Conservation (phyloP, 2,329 filamentous ascomycete species). For the Raffaelea ambrosiae region DNA sequence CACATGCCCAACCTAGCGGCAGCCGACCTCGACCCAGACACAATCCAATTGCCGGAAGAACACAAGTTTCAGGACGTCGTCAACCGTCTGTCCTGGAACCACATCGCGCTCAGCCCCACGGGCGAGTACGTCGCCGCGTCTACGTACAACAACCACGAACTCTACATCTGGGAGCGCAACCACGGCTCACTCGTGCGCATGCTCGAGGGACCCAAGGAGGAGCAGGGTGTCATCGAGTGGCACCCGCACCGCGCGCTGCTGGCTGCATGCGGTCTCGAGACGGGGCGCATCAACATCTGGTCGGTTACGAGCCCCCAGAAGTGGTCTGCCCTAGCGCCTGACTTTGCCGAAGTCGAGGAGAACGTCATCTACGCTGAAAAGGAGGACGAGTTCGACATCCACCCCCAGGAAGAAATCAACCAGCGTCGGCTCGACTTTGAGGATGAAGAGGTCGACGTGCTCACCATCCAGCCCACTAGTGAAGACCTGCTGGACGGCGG, state of each 20-base stretch:
- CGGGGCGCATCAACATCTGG: slow-evolving; percentile 91
- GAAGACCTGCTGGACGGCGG: slow-evolving; percentile 33
- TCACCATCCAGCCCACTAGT: slow-evolving; percentile 64
- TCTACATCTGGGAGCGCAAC: slow-evolving; percentile 95
- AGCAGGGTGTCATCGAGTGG: slow-evolving; percentile 95
- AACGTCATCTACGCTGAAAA: slow-evolving; percentile 94
- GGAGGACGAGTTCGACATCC: slow-evolving; percentile 97
- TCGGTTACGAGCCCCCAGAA: slow-evolving; percentile 90
- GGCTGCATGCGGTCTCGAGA: slow-evolving; percentile 86
- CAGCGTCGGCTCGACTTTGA: slow-evolving; percentile 84
- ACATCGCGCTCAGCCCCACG: slow-evolving; percentile 87
- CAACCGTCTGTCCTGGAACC: slow-evolving; percentile 91
- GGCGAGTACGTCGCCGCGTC: slow-evolving; percentile 95
- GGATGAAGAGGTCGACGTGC: slow-evolving; percentile 86
- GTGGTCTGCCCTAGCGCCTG: slow-evolving; percentile 93
- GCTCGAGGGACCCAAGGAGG: slow-evolving; percentile 91
- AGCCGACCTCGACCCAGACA: slow-evolving; percentile 68
- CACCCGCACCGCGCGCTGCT: slow-evolving; percentile 82
- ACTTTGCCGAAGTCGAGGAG: slow-evolving; percentile 96
- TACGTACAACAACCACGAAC: slow-evolving; percentile 96
- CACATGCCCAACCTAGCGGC: slow-evolving; percentile 70
- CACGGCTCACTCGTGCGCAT: slow-evolving; percentile 94
- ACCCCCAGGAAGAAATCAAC: slow-evolving; percentile 88
- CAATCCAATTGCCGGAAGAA: slow-evolving; percentile 82
- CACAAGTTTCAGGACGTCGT: slow-evolving; percentile 99